Evolutionary conservation across 176 grass and related monocot genomes (phyloP).

Genomic region (Triticum monococcum): DNA sequence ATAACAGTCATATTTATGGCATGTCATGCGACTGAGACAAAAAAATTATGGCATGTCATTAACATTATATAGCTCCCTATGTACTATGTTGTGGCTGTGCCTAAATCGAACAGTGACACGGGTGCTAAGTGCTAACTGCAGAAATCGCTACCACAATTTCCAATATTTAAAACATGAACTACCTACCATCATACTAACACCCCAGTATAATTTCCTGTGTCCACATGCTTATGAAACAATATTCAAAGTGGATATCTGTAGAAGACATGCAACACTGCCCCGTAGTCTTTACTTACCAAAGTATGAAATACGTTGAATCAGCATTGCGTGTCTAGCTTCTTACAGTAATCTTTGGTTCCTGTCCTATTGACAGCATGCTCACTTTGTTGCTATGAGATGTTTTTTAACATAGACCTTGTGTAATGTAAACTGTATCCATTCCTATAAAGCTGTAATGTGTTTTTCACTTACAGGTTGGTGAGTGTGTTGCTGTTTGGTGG

Average conservation of each 20-base stretch:
- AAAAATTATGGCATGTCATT: neutral
- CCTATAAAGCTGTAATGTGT: neutral
- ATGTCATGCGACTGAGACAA: neutral
- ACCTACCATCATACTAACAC: neutral
- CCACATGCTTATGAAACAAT: neutral
- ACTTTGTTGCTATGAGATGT: neutral
- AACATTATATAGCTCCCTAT: neutral
- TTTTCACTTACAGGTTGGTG: constrained; percentile 70
- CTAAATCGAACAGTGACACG: neutral
- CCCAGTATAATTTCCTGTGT: neutral
- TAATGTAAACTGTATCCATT: neutral
- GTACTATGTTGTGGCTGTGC: neutral
- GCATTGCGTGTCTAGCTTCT: neutral
- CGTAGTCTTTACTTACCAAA: neutral
- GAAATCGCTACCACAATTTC: neutral
- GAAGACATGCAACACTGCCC: neutral
- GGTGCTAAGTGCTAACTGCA: constrained; percentile 9
- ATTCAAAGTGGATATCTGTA: neutral
- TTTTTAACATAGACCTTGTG: neutral
- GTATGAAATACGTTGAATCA: neutral
- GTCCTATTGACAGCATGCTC: neutral
- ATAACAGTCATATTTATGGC: neutral
- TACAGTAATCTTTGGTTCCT: neutral
- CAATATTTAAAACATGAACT: neutral
- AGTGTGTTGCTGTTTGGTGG: constrained; percentile 99